Evolutionary conservation across 495 filamentous ascomycete genomes (phyloP), one percentile per base, ranked within the genome.

Genomic region (Neurospora sp.): DNA sequence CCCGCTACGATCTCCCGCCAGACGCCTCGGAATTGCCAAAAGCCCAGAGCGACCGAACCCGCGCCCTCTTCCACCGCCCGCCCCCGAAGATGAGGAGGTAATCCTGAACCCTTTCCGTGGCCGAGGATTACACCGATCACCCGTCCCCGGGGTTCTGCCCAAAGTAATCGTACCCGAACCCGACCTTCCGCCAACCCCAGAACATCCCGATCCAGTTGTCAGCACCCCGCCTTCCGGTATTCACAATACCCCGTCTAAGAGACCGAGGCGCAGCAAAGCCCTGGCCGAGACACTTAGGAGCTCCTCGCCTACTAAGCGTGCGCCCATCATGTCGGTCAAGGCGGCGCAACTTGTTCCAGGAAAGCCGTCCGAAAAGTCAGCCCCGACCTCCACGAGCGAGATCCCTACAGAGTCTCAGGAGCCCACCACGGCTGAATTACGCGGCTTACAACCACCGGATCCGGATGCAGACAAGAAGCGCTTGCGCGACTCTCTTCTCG

Each of bases 171-270:
- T 76, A 0, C 80, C 82, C 20, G 91, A 94, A 74, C 91, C 90
- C 10, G 90, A 91, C 42, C 82, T 94, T 31, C 91, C 91, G 10
- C 90, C 90, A 11, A 93, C 91, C 5, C 91, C 91, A 22, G 89
- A 88, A 39, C 86, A 90, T 71, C 87, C 80, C 16, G 86, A 88
- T 74, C 85, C 86, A 6, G 79, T 84, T 5, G 78, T 86, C 38
- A 85, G 82, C 72, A 86, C 84, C 1, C 86, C 86, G 27, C 85
- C 86, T 1, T 75, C 77, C 12, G 87, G 87, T 6, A 88, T 89
- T 59, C 85, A 88, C 75, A 84, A 85, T 69, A 86, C 84, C 3
- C 85, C 86, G 22, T 83, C 85, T 61, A 81, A 80, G 76, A 81
- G 82, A 31, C 77, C 82, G 27, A 81, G 80, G 76, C 79, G 81